Conservation (phyloP, 208 protist genomes). For the Polymyxa betae region DNA sequence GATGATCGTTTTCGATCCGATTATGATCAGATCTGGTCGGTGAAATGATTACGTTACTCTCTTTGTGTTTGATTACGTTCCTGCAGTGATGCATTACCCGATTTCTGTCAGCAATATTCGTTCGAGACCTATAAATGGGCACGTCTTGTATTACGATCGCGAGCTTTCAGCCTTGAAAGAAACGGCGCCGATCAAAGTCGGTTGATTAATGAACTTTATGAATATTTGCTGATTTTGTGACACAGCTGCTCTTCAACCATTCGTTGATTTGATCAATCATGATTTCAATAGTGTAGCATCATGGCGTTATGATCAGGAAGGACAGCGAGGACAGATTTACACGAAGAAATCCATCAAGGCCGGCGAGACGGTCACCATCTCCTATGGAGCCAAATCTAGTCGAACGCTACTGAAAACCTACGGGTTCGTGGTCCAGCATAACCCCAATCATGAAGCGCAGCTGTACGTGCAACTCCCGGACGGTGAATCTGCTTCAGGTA, state of each 20-base stretch:
- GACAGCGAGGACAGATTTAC: slow-evolving; percentile 17
- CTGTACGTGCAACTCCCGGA: slow-evolving; percentile 16
- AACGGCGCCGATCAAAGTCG: background rate
- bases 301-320: slow-evolving; percentile 9
- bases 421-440: slow-evolving; percentile 28
- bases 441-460: background rate
- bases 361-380: background rate
- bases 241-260: background rate
- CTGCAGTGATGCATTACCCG: background rate
- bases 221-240: background rate
- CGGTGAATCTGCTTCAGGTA: background rate
- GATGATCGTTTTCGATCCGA: background rate
- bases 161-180: background rate
- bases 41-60: background rate
- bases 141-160: background rate
- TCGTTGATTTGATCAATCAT: slow-evolving; percentile 37
- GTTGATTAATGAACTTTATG: background rate
- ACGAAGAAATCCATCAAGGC: background rate
- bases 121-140: slow-evolving; percentile 13
- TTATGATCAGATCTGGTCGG: background rate
- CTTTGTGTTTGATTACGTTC: background rate
- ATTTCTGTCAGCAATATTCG: background rate
- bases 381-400: background rate
- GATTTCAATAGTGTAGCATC: slow-evolving; percentile 50
- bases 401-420: background rate